phyloP scores from a whole-genome alignment of 495 filamentous ascomycete genomes.

The Lasiosphaeris hirsuta region DNA sequence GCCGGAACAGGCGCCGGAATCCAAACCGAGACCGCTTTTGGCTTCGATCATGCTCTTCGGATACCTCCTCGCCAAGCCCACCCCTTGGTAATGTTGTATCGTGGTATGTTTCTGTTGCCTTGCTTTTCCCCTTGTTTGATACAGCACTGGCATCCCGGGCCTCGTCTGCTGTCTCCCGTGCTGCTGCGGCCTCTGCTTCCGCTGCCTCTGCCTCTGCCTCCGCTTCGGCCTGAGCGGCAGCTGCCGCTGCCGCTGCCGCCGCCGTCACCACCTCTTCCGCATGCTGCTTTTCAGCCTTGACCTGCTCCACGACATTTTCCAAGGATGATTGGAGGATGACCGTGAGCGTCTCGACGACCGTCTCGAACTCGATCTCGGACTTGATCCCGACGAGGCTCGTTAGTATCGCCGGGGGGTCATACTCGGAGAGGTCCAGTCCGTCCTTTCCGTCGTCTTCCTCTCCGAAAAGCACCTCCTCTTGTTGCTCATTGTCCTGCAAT shows the following conservation, averaged over 20 bases:
- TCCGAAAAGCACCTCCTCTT: not conserved
- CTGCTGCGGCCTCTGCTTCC: not conserved
- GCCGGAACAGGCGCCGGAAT: conserved; percentile 8
- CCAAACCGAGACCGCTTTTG: conserved; percentile 11
- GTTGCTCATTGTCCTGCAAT: not conserved
- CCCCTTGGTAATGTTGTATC: not conserved
- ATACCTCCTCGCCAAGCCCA: not conserved
- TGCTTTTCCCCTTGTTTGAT: conserved; percentile 8
- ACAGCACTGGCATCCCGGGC: too few species aligned
- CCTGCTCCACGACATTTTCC: conserved; percentile 30
- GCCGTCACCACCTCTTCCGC: conserved; percentile 12
- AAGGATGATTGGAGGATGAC: conserved; percentile 32
- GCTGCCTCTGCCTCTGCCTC: not conserved
- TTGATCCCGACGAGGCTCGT: conserved; percentile 18
- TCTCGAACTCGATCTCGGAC: conserved; percentile 24
- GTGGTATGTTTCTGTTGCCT: not conserved
- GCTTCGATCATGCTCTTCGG: not conserved
- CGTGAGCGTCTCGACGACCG: conserved; percentile 26
- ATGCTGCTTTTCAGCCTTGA: conserved; percentile 24
- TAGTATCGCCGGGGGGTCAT: conserved; percentile 33
- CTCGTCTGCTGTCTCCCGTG: too few species aligned
- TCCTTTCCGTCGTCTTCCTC: not conserved
- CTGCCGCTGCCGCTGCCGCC: conserved; percentile 9
- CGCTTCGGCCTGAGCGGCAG: conserved; percentile 13
- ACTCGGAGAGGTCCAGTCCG: conserved; percentile 32